Evolutionary conservation across 2,329 filamentous ascomycete genomes (phyloP).

Genomic region (Nothomitra cinnamomea): DNA sequence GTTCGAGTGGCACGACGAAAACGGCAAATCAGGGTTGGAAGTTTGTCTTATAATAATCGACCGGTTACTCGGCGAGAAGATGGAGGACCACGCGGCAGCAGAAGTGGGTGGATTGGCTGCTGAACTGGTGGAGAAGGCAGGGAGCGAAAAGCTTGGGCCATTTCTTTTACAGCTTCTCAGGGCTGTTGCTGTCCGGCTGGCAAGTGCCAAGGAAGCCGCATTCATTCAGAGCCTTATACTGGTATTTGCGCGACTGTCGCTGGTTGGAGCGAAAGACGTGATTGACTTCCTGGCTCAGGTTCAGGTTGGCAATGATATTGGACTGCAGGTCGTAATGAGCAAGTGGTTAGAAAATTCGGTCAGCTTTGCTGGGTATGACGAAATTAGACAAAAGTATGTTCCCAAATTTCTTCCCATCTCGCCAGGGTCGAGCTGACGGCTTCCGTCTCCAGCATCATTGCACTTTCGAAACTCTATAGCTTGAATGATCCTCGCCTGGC

Average conservation of each 20-base stretch:
- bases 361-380: constrained; percentile 95
- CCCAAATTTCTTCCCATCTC: not conserved
- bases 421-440: constrained; percentile 16
- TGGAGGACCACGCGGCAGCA: constrained; percentile 90
- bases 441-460: constrained; percentile 50
- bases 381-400: constrained; percentile 87
- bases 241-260: constrained; percentile 79
- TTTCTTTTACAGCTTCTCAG: constrained; percentile 76
- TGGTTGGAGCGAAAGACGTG: constrained; percentile 74
- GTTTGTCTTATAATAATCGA: constrained; percentile 85
- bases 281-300: constrained; percentile 81
- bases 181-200: constrained; percentile 73
- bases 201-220: constrained; percentile 63
- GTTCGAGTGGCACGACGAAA: constrained; percentile 65
- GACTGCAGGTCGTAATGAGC: constrained; percentile 72
- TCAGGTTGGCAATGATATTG: constrained; percentile 60
- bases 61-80: constrained; percentile 60
- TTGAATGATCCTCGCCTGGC: constrained; percentile 66
- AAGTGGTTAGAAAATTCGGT: constrained; percentile 97
- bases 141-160: constrained; percentile 75
- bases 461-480: constrained; percentile 77
- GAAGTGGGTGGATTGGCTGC: constrained; percentile 90
- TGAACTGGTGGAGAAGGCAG: constrained; percentile 88
- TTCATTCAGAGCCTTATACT: constrained; percentile 94
- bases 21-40: constrained; percentile 70